Evolutionary conservation across 2,329 filamentous ascomycete genomes (phyloP).

Genomic region (Arthrobotrys musiformis): DNA sequence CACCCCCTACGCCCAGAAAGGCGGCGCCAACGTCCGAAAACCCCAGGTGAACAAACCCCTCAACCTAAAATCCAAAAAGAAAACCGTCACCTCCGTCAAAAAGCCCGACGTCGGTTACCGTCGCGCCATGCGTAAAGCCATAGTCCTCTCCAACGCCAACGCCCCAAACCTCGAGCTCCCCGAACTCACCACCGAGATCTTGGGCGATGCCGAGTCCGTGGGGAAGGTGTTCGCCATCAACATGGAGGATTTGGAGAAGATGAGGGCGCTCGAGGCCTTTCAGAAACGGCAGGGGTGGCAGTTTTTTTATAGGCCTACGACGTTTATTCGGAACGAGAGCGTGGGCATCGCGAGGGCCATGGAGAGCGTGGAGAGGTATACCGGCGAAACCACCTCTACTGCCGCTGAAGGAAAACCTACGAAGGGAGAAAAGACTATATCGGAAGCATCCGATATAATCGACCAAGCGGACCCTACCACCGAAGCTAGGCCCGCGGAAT

Average conservation of each 20-base stretch:
- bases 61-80: conserved; percentile 56
- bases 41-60: conserved; percentile 47
- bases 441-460: neutral
- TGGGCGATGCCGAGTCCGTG: conserved; percentile 68
- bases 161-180: conserved; percentile 81
- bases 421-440: neutral
- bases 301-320: conserved; percentile 82
- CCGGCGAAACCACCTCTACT: neutral
- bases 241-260: conserved; percentile 76
- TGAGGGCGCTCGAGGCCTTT: conserved; percentile 88
- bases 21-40: conserved; percentile 23
- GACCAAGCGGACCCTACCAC: conserved; percentile 15
- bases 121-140: conserved; percentile 85
- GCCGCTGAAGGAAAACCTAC: neutral
- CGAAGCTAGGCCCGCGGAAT: conserved; percentile 19
- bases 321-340: conserved; percentile 82
- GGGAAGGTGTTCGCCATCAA: conserved; percentile 78
- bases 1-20: conserved; percentile 12
- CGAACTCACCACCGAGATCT: conserved; percentile 69
- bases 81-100: conserved; percentile 45
- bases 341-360: conserved; percentile 75
- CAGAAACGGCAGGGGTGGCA: conserved; percentile 89
- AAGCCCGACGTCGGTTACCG: conserved; percentile 72
- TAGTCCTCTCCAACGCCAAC: conserved; percentile 93
- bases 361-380: conserved; percentile 64